A percentile compares a stretch with the other conserved stretches of the same genome.
Conservation (phyloP, 495 filamentous ascomycete species). For the Penicillium maclennaniae region DNA sequence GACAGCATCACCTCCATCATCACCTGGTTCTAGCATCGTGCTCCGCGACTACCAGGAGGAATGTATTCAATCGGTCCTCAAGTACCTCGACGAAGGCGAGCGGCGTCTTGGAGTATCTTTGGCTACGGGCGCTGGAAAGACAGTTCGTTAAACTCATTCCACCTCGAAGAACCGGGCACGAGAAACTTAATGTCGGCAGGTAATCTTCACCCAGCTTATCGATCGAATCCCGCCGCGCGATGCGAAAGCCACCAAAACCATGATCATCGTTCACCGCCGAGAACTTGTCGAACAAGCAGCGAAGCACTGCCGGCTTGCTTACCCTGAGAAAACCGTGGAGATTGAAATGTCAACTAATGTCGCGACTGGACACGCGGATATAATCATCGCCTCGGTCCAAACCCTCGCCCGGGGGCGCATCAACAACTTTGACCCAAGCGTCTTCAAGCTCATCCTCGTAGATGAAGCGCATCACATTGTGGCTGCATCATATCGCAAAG, state of each 20-base stretch:
- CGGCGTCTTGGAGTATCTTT: constrained; percentile 83
- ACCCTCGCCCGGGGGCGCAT: constrained; percentile 73
- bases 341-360: constrained; percentile 81
- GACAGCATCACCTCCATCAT: constrained; percentile 20
- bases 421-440: constrained; percentile 69
- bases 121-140: constrained; percentile 92
- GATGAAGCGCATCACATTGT: constrained; percentile 99
- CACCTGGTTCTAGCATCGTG: constrained; percentile 38
- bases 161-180: background rate
- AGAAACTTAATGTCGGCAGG: constrained; percentile 38
- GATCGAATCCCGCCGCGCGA: constrained; percentile 62
- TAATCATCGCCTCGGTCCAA: constrained; percentile 87
- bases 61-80: constrained; percentile 82
- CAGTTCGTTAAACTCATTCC: constrained; percentile 46
- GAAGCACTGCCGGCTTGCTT: constrained; percentile 71
- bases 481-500: constrained; percentile 67
- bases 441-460: constrained; percentile 88
- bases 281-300: constrained; percentile 97
- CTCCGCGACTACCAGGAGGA: constrained; percentile 81
- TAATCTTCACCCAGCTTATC: constrained; percentile 96
- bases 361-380: constrained; percentile 77
- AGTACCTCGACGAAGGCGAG: constrained; percentile 66
- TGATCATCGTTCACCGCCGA: constrained; percentile 87
- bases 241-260: constrained; percentile 63
- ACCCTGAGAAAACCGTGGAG: constrained; percentile 75